phyloP scores from a whole-genome alignment of 2,329 filamentous ascomycete species.

The Sporothrix curviconia region DNA sequence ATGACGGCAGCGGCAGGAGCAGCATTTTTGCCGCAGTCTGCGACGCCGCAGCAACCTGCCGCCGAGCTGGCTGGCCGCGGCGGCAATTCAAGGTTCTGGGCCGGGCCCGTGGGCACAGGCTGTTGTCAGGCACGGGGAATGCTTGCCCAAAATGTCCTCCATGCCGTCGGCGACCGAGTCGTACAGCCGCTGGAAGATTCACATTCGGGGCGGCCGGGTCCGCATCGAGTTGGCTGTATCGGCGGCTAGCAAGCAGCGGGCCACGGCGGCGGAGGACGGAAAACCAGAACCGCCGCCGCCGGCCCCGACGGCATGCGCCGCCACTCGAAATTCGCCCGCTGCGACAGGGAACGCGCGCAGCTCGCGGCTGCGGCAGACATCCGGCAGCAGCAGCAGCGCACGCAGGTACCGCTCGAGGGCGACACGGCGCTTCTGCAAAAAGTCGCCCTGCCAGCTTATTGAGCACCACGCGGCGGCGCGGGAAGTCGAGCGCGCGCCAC shows the following conservation, averaged over 20 bases:
- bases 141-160: constrained; percentile 94
- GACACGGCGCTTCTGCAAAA: constrained; percentile 77
- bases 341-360: constrained; percentile 87
- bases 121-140: constrained; percentile 94
- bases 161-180: constrained; percentile 96
- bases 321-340: too few species aligned
- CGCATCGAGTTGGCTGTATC: too few species aligned
- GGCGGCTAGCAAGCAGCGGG: too few species aligned
- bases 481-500: constrained; percentile 88
- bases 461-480: constrained; percentile 82
- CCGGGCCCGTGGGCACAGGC: constrained; percentile 81
- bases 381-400: constrained; percentile 76
- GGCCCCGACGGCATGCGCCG: not conserved
- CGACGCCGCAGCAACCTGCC: constrained; percentile 35
- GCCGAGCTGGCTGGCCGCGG: constrained; percentile 59
- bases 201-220: constrained; percentile 70
- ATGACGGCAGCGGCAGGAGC: too few species aligned
- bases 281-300: constrained; percentile 54
- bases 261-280: too few species aligned
- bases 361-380: constrained; percentile 90
- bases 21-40: not conserved
- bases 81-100: constrained; percentile 83
- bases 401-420: constrained; percentile 81
- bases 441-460: constrained; percentile 97
- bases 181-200: constrained; percentile 92